Evolutionary conservation across 2,329 filamentous ascomycete genomes (phyloP).

Genomic region (Cercospora berteroae): DNA sequence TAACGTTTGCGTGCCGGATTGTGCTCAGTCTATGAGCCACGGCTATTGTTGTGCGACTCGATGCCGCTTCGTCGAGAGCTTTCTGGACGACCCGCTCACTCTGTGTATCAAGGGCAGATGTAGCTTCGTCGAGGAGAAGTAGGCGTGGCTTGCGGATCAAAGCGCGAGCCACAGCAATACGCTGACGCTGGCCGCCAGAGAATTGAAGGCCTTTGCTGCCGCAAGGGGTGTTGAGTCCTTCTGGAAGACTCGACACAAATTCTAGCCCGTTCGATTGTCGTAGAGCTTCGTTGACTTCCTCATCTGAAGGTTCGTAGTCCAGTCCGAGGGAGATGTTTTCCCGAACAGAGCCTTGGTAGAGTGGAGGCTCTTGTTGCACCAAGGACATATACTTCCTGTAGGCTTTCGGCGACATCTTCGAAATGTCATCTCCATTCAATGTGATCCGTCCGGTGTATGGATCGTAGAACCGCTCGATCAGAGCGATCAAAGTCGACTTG

Average conservation of each 20-base stretch:
- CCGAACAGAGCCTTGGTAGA: conserved; percentile 64
- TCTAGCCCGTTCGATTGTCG: conserved; percentile 54
- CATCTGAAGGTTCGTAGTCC: conserved; percentile 39
- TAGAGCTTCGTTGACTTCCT: conserved; percentile 49
- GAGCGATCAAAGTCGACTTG: conserved; percentile 48
- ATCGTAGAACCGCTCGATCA: conserved; percentile 51
- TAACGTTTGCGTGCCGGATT: conserved; percentile 40
- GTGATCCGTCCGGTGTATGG: conserved; percentile 42
- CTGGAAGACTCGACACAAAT: conserved; percentile 53
- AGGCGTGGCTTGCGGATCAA: conserved; percentile 53
- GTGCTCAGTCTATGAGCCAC: conserved; percentile 45
- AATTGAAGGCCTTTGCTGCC: conserved; percentile 52
- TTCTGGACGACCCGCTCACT: conserved; percentile 66
- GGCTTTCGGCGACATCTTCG: conserved; percentile 56
- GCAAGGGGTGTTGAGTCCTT: conserved; percentile 51
- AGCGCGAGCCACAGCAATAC: conserved; percentile 56
- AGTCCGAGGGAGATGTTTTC: conserved; percentile 56
- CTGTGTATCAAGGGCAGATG: conserved; percentile 61
- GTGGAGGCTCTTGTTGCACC: conserved; percentile 70
- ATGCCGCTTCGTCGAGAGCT: conserved; percentile 59
- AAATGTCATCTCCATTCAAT: conserved; percentile 59
- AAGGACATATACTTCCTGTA: conserved; percentile 67
- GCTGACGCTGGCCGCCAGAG: conserved; percentile 57
- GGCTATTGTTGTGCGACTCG: conserved; percentile 42
- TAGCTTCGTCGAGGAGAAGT: conserved; percentile 60